Evolutionary conservation across 2,329 filamentous ascomycete genomes (phyloP).

Genomic region (Venturia oleaginea): DNA sequence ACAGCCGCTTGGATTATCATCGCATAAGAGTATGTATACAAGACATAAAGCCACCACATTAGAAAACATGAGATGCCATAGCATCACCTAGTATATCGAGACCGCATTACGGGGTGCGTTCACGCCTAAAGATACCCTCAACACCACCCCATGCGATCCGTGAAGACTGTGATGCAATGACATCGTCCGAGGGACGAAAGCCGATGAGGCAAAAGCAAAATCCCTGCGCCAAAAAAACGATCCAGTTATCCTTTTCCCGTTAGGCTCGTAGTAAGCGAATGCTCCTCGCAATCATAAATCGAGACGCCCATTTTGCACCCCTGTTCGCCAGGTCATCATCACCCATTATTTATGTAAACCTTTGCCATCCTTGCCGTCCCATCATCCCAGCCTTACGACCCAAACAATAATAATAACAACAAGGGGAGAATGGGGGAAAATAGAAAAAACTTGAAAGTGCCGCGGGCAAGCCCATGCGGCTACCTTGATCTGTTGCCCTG

Average conservation of each 20-base stretch:
- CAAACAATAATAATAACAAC: constrained; percentile 2
- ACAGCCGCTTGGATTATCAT: background rate
- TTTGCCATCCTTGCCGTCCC: background rate
- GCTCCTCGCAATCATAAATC: constrained; percentile 6
- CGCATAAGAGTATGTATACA: background rate
- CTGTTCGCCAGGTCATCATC: background rate
- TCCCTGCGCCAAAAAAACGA: background rate
- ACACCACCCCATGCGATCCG: background rate
- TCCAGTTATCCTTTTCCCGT: background rate
- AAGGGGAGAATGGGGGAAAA: background rate
- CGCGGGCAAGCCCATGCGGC: background rate
- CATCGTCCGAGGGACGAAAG: background rate
- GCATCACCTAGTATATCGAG: background rate
- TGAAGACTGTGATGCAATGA: background rate
- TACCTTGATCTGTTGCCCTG: background rate
- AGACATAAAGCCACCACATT: background rate
- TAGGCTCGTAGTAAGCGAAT: background rate
- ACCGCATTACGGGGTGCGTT: background rate
- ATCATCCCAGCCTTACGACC: constrained; percentile 4
- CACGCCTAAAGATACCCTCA: background rate
- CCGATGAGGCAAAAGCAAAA: background rate
- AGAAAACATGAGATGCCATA: background rate
- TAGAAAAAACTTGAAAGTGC: background rate
- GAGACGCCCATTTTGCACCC: background rate
- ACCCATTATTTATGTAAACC: background rate